Evolutionary conservation across 164 flowering plant genomes (phyloP).

Genomic region (Vitis amurensis): DNA sequence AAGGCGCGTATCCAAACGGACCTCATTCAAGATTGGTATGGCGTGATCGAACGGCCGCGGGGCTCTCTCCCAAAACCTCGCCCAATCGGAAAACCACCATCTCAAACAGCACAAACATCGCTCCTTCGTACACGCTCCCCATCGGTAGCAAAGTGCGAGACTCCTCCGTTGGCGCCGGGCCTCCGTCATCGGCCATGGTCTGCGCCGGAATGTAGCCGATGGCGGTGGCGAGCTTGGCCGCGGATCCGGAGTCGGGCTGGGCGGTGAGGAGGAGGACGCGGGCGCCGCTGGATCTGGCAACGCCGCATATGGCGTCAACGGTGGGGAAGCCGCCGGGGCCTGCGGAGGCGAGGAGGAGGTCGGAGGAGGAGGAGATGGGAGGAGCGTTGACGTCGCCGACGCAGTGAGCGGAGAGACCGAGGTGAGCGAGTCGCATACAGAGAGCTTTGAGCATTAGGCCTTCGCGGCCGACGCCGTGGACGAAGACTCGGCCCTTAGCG

Average conservation of each 20-base stretch:
- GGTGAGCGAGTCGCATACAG: conserved; percentile 84
- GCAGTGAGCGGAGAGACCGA: conserved; percentile 76
- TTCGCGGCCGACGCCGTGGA: conserved; percentile 94
- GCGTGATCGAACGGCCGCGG: conserved; percentile 65
- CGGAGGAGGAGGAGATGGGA: conserved; percentile 59
- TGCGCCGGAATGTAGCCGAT: conserved; percentile 71
- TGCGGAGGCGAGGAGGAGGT: conserved; percentile 88
- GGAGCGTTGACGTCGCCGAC: conserved; percentile 93
- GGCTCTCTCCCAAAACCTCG: conserved; percentile 55
- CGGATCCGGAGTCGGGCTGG: conserved; percentile 60
- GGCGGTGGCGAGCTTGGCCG: conserved; percentile 42
- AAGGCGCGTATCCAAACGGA: too few relatives aligned
- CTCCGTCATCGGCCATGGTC: conserved; percentile 84
- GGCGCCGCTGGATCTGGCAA: conserved; percentile 61
- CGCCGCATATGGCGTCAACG: conserved; percentile 78
- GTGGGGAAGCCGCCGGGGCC: conserved; percentile 95
- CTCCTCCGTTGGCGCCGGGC: conserved; percentile 7
- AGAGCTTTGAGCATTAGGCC: conserved; percentile 88
- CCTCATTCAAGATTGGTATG: conserved; percentile 85
- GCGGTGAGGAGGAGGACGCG: conserved; percentile 74
- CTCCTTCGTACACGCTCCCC: conserved; percentile 94
- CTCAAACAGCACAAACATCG: conserved; percentile 92
- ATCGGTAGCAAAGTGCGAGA: conserved; percentile 64
- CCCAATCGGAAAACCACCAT: conserved; percentile 78
- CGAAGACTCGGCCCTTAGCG: conserved; percentile 55